A percentile compares a stretch with the other conserved stretches of the same genome.
These are phyloP conservation scores for Penicillium crustosum DNA, from an alignment of 2,329 filamentous ascomycete genomes.

Conservation along the genomic window DNA sequence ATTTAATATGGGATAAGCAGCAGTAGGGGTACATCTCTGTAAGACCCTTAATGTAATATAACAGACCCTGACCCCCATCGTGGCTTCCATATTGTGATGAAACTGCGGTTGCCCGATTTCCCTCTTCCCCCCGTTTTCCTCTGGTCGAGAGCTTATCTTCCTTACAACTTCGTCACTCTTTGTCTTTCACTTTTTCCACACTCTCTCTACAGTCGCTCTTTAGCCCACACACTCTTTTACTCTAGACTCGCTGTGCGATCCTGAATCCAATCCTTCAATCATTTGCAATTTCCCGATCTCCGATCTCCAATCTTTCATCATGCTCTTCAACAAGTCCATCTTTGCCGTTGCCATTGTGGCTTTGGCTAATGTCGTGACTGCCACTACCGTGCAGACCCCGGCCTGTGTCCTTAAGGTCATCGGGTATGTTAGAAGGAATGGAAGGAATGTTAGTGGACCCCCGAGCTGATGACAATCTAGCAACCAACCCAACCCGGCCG, in stretches of 20 bases:
- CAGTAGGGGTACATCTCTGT: not conserved
- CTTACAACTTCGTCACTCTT: conserved; percentile 25
- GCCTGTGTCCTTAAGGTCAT: conserved; percentile 54
- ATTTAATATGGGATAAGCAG: not conserved
- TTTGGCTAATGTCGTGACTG: conserved; percentile 44
- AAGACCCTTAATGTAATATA: not conserved
- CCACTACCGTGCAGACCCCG: conserved; percentile 43
- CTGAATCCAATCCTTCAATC: conserved; percentile 8
- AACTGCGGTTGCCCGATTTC: conserved; percentile 11
- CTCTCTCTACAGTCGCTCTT: conserved; percentile 26
- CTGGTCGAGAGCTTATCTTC: conserved; percentile 19
- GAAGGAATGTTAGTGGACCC: not conserved
- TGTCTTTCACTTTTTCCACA: conserved; percentile 19
- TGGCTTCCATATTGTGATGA: conserved; percentile 11
- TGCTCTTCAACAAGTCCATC: conserved; percentile 48
- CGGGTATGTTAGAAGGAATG: conserved; percentile 42
- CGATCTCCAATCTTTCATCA: conserved; percentile 25
- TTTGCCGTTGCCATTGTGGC: conserved; percentile 48
- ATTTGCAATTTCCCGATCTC: not conserved
- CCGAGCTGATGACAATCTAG: conserved; percentile 30
- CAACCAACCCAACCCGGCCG: conserved; percentile 37
- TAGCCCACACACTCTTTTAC: conserved; percentile 20
- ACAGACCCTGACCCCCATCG: conserved; percentile 8
- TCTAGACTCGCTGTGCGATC: conserved; percentile 24
- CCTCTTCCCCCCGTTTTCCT: conserved; percentile 5